phyloP scores from a whole-genome alignment of 2,329 filamentous ascomycete genomes.

The Apiospora kogelbergensis region DNA sequence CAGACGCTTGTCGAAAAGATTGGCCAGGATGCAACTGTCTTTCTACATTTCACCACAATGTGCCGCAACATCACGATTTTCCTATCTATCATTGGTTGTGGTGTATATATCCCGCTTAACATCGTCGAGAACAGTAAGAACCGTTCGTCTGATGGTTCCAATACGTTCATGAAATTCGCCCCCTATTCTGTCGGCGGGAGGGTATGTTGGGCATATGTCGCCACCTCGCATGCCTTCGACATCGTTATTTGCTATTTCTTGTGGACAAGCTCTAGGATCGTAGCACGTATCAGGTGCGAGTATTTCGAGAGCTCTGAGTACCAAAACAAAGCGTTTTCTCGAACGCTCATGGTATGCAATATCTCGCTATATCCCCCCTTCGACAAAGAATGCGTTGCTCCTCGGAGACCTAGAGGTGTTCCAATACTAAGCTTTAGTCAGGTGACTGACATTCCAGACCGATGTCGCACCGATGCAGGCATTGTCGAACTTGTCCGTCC shows the following conservation, averaged over 20 bases:
- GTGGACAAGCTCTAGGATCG: conserved; percentile 84
- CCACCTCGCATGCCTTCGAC: conserved; percentile 66
- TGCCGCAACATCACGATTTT: conserved; percentile 84
- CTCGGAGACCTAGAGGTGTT: not conserved
- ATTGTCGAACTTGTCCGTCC: conserved; percentile 80
- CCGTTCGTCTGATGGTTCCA: conserved; percentile 37
- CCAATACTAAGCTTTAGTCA: conserved; percentile 37
- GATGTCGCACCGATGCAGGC: conserved; percentile 80
- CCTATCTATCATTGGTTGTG: conserved; percentile 70
- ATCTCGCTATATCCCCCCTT: not conserved
- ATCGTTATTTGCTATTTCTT: conserved; percentile 76
- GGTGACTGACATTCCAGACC: conserved; percentile 81
- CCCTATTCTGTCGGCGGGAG: conserved; percentile 54
- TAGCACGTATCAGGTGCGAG: conserved; percentile 68
- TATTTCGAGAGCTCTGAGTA: conserved; percentile 90
- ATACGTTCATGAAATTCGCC: conserved; percentile 59
- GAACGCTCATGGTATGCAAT: conserved; percentile 59
- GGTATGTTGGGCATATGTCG: conserved; percentile 59
- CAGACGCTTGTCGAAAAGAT: conserved; percentile 75
- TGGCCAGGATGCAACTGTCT: conserved; percentile 87
- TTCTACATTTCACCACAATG: conserved; percentile 87
- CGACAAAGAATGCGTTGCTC: not conserved
- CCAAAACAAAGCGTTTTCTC: conserved; percentile 79
- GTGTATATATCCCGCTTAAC: conserved; percentile 81
- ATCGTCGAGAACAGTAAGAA: conserved; percentile 43